Base-by-base conservation (phyloP, 2,329 filamentous ascomycete genomes). In the Fusarium mundagurra region DNA sequence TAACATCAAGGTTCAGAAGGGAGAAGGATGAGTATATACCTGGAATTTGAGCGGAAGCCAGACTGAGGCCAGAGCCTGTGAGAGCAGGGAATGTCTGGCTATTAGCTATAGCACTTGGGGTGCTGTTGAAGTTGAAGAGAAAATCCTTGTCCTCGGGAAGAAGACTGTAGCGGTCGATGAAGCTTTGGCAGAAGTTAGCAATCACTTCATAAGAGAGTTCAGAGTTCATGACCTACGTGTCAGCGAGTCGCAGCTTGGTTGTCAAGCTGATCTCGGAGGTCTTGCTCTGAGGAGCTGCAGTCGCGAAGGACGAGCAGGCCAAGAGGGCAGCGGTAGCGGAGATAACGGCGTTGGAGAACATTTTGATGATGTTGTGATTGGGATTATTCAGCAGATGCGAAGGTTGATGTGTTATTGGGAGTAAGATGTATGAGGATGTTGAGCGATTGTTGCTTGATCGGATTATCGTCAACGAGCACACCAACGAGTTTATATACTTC, bases 61-160 rank as follows among this genome's bases (percentile, higher is more conserved):
- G 86, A 68, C 84, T 84, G 41, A 86, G 80, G 24, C 85, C 85
- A 14, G 86, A 86, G 58, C 86, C 85, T 27, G 88, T 85, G 27
- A 90, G 85, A 18, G 88, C 87, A 10, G 89, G 88, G 81, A 90
- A 90, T 34, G 85, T 86, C 80, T 87, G 86, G 77, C 88, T 84
- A 79, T 89, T 88, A 43, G 88, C 87, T 9, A 60, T 86, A 87
- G 82, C 73, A 85, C 82, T 43, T 13, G 24, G 72, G 13, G 50
- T 67, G 47, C 27, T 73, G 71, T 82, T 82, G 79, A 88, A 88
- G 78, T 86, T 82, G 80, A 86, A 88, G 78, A 86, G 78, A 78
- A 88, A 87, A 66, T 87, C 81, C 12, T 80, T 69, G 74, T 87
- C 80, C 33, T 84, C 78, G 9, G 82, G 81, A 9, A 87, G 82